phyloP scores from a whole-genome alignment of 306 rosid genomes.

The Glycine soja region DNA sequence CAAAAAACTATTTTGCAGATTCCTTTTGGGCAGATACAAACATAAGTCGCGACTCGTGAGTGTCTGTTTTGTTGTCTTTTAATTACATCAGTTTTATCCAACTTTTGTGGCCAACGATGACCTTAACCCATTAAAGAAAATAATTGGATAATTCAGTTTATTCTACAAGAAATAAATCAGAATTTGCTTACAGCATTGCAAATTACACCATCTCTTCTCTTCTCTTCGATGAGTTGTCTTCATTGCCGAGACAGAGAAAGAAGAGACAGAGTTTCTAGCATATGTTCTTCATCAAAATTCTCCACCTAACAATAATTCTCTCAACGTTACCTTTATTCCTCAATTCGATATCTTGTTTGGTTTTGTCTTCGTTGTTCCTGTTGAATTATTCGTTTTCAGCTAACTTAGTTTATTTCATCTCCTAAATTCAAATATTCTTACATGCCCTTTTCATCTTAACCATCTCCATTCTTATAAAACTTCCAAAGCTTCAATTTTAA shows the following conservation, averaged over 20 bases:
- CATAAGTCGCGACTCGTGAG: neutral
- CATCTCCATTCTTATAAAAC: slow-evolving; percentile 16
- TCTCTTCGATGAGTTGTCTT: slow-evolving; percentile 4
- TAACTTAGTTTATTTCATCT: neutral
- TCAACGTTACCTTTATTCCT: slow-evolving; percentile 33
- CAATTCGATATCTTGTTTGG: neutral
- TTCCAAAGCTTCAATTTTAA: slow-evolving; percentile 13
- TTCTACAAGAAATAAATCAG: neutral
- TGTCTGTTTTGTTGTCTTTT: neutral
- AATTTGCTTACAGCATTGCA: slow-evolving; percentile 28
- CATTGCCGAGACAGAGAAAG: slow-evolving; percentile 31
- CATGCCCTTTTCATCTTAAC: slow-evolving; percentile 9
- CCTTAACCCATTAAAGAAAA: neutral
- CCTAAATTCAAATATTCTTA: slow-evolving; percentile 12
- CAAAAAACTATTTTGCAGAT: no score
- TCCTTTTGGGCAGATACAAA: no score
- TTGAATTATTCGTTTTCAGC: slow-evolving; percentile 26
- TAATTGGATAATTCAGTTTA: neutral
- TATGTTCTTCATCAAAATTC: slow-evolving; percentile 29
- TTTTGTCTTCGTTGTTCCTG: slow-evolving; percentile 3
- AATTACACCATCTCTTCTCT: slow-evolving; percentile 39
- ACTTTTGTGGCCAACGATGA: slow-evolving; percentile 9
- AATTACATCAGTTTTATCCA: slow-evolving; percentile 17
- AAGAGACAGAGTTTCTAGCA: slow-evolving; percentile 1
- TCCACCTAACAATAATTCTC: neutral